These are phyloP conservation scores for Citrullus amarus DNA, from an alignment of 306 rosid species.

Conservation along the genomic window DNA sequence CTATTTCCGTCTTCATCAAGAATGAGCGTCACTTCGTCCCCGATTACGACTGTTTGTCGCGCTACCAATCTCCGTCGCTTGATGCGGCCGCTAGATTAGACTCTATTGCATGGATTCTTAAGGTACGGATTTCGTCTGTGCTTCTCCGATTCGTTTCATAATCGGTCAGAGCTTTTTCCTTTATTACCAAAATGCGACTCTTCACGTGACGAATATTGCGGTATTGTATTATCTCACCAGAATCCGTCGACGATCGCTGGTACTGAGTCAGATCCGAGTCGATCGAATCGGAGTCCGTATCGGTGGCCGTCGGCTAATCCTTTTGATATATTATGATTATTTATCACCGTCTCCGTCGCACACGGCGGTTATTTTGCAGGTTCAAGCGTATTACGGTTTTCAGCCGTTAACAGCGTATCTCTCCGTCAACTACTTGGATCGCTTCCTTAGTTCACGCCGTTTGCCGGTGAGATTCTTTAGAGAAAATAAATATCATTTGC, in stretches of 20 bases:
- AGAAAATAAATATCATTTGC: not conserved
- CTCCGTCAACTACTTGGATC: slow-evolving; percentile 89
- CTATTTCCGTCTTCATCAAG: slow-evolving; percentile 67
- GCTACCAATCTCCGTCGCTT: slow-evolving; percentile 47
- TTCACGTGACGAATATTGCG: not conserved
- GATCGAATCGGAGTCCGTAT: slow-evolving; percentile 4
- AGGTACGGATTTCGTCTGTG: slow-evolving; percentile 32
- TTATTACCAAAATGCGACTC: slow-evolving; percentile 32
- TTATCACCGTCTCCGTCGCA: not conserved
- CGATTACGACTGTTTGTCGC: slow-evolving; percentile 55
- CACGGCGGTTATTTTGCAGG: slow-evolving; percentile 31
- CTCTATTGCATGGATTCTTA: slow-evolving; percentile 95
- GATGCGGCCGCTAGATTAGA: slow-evolving; percentile 65
- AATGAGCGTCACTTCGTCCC: slow-evolving; percentile 72
- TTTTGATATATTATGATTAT: not conserved
- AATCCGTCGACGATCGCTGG: not conserved
- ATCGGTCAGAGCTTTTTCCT: slow-evolving; percentile 7
- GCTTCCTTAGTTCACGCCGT: slow-evolving; percentile 59
- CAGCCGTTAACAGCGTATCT: slow-evolving; percentile 94
- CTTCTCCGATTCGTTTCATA: not conserved
- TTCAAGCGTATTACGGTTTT: slow-evolving; percentile 53
- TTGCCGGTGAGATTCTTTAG: slow-evolving; percentile 59
- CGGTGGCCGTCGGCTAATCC: not conserved
- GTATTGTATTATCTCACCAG: not conserved
- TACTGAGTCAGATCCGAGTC: slow-evolving; percentile 18